Base-by-base conservation (phyloP, 257 asterid genomes). In the Osmanthus fragrans region DNA sequence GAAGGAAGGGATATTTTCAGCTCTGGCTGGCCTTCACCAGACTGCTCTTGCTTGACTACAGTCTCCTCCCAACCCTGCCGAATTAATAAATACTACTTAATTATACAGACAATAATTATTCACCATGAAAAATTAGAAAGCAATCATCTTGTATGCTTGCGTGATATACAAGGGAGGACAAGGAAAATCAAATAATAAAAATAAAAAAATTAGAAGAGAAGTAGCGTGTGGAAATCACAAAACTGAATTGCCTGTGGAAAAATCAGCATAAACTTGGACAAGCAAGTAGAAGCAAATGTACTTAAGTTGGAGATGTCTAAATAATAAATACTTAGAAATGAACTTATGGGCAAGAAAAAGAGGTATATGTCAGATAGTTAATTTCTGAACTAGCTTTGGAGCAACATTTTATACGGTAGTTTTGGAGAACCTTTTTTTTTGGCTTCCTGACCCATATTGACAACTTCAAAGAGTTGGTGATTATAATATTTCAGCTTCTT, bases 21-120 rank as follows among this genome's bases (percentile, higher is more conserved):
- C 80, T 93, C 99, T 12, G 97, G 77, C 82, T 83, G 88, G 83
- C 84, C 89, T 82, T 90, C 97, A 77, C 78, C 78, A 25, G 91
- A 82, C 83, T 88, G 94, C 66, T 90, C 97, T 86, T 90, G 94
- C 94, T 88, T 92, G 72, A 96, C 91, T 27, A 92, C 85, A 49
- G 89, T 93, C 90, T 96, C 97, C 84, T 93, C 99, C 99, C 99
- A 96, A 58, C 98, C 99, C 99, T 93, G 91, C 70, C 73, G 19
- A 87, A 76, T 76, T 80, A 75, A 82, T 64, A 72, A 69, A 78
- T 58, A 69, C 45, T 77, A 79, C 32, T 68, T 9, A 42, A 37
- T 79, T 70, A 82, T 76, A 65, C 72, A 34, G 36, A 85, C n/a
- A 39, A 8, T 68, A 77, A 42, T 12, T 63, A 58, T 30, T 49